Evolutionary conservation across 176 grass and related monocot species (phyloP).

Genomic region (Carex littledalei): DNA sequence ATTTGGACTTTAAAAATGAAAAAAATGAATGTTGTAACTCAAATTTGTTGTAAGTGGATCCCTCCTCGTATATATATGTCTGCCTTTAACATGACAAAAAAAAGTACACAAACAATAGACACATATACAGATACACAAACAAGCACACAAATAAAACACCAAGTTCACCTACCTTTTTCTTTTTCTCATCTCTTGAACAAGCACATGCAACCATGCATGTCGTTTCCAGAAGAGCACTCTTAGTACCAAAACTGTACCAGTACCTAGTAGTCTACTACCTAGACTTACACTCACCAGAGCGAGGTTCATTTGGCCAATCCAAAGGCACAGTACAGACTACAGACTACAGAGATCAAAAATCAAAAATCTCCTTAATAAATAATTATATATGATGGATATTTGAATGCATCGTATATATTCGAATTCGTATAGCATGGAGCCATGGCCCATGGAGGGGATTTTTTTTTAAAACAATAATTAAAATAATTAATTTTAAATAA

Average conservation of each 20-base stretch:
- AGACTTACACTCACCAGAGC: neutral
- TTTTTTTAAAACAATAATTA: too few species aligned
- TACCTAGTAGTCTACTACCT: neutral
- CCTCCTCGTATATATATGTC: too few species aligned
- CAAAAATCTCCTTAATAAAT: neutral
- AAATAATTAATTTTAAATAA: too few species aligned
- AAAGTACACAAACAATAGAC: neutral
- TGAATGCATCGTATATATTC: too few species aligned
- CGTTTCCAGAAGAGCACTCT: neutral
- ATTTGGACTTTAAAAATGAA: too few species aligned
- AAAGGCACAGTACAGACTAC: neutral
- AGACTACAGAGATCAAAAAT: neutral
- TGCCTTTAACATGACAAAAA: neutral
- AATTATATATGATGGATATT: neutral
- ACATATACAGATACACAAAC: neutral
- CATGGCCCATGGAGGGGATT: too few species aligned
- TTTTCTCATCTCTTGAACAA: neutral
- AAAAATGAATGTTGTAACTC: too few species aligned
- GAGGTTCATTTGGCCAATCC: neutral
- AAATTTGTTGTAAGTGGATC: too few species aligned
- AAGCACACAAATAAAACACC: neutral
- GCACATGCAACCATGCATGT: neutral
- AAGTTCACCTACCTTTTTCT: neutral
- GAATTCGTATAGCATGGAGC: neutral
- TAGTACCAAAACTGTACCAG: neutral